Evolutionary conservation across 2,329 filamentous ascomycete genomes (phyloP).

Genomic region (Zalaria sp.): DNA sequence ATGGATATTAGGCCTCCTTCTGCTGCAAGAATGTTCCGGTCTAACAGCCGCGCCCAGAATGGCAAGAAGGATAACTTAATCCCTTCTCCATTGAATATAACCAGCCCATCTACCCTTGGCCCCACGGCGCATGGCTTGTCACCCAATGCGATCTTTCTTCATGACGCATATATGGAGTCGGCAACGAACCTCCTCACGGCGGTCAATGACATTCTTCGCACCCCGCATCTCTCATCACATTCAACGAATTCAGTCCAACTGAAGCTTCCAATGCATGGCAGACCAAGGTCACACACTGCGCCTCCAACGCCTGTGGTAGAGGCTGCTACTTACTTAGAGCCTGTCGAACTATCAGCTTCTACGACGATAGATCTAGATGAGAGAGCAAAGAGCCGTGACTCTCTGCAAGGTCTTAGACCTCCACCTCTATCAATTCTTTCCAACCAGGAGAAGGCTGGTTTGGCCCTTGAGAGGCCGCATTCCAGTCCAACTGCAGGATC

Average conservation of each 20-base stretch:
- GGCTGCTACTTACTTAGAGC: slow-evolving; percentile 8
- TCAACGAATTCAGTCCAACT: slow-evolving; percentile 14
- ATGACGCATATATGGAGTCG: slow-evolving; percentile 17
- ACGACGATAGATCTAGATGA: slow-evolving; percentile 2
- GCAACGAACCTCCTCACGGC: slow-evolving; percentile 22
- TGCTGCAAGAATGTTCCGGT: slow-evolving; percentile 5
- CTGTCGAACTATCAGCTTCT: slow-evolving; percentile 15
- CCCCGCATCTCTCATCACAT: slow-evolving; percentile 20
- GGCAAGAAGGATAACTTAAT: neutral
- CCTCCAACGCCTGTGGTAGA: slow-evolving; percentile 22
- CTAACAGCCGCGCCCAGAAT: slow-evolving; percentile 1
- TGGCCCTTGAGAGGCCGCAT: slow-evolving; percentile 8
- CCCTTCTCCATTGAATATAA: neutral
- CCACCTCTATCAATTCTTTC: slow-evolving; percentile 1
- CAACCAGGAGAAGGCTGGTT: neutral
- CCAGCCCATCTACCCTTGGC: neutral
- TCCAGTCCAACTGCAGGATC: slow-evolving; percentile 8
- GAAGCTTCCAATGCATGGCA: slow-evolving; percentile 21
- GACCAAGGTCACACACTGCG: slow-evolving; percentile 25
- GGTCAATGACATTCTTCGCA: slow-evolving; percentile 28
- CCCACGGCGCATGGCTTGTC: neutral
- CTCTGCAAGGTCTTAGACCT: neutral
- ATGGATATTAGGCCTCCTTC: neutral
- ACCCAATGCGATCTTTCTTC: slow-evolving; percentile 12
- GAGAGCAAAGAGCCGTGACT: neutral